Evolutionary conservation across 441 rosid species (phyloP).

Genomic region (Gossypium davidsonii): DNA sequence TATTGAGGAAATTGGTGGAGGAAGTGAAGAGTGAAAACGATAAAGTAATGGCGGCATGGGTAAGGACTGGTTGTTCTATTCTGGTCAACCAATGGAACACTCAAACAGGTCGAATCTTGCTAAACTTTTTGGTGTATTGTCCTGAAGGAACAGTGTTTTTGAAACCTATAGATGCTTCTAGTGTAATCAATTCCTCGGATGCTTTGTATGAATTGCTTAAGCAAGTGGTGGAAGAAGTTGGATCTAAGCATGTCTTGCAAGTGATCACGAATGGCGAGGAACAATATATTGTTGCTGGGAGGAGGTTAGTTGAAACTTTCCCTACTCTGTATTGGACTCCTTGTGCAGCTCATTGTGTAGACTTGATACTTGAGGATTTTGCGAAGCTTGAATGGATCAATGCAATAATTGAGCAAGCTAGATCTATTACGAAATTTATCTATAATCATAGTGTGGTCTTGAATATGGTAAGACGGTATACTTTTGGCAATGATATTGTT

Average conservation of each 20-base stretch:
- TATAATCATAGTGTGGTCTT: slow-evolving; percentile 64
- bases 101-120: slow-evolving; percentile 37
- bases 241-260: slow-evolving; percentile 62
- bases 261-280: slow-evolving; percentile 64
- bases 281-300: slow-evolving; percentile 47
- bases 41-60: slow-evolving; percentile 42
- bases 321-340: slow-evolving; percentile 86
- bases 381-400: slow-evolving; percentile 62
- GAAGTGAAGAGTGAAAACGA: slow-evolving; percentile 56
- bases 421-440: slow-evolving; percentile 65
- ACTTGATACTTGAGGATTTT: slow-evolving; percentile 72
- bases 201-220: slow-evolving; percentile 48
- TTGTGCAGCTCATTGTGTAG: slow-evolving; percentile 64
- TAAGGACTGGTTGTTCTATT: slow-evolving; percentile 67
- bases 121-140: slow-evolving; percentile 56
- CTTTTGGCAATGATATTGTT: slow-evolving; percentile 68
- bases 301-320: slow-evolving; percentile 49
- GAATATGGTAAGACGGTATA: slow-evolving; percentile 67
- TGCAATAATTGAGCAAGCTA: slow-evolving; percentile 58
- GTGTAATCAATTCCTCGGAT: slow-evolving; percentile 44
- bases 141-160: slow-evolving; percentile 67
- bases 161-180: slow-evolving; percentile 66
- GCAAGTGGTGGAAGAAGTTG: slow-evolving; percentile 76
- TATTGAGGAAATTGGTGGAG: slow-evolving; percentile 60
- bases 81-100: slow-evolving; percentile 60